A percentile compares a stretch with the other conserved stretches of the same genome.
Evolutionary conservation across 106 monocot species (phyloP).

Genomic region (Apostasia shenzhenica): DNA sequence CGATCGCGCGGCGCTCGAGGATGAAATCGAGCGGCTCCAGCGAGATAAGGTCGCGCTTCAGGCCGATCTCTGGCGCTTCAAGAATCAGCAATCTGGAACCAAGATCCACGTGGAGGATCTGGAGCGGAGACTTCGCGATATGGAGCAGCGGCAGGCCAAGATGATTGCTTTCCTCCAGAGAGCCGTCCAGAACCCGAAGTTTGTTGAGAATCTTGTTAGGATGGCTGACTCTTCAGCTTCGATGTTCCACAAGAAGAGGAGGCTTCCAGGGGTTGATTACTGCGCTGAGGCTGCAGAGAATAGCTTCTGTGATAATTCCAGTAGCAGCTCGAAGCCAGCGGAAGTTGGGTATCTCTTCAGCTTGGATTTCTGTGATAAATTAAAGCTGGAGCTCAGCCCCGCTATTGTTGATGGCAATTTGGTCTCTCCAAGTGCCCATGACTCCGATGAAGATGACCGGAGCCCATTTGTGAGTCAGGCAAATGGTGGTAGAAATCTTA

Average conservation of each 20-base stretch:
- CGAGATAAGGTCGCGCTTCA: conserved; percentile 48
- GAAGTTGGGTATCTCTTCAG: conserved; percentile 35
- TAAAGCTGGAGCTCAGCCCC: conserved; percentile 60
- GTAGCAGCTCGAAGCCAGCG: conserved; percentile 15
- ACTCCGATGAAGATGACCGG: conserved; percentile 35
- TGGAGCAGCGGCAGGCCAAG: conserved; percentile 82
- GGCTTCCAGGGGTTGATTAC: conserved; percentile 29
- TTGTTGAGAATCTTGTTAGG: conserved; percentile 53
- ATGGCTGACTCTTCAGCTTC: conserved; percentile 28
- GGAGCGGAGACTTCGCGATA: conserved; percentile 40
- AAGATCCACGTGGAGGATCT: conserved; percentile 51
- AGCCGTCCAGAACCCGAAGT: conserved; percentile 43
- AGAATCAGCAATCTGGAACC: conserved; percentile 53
- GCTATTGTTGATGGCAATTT: conserved; percentile 44
- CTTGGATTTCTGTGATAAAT: conserved; percentile 61
- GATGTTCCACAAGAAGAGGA: conserved; percentile 48
- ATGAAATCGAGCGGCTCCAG: conserved; percentile 65
- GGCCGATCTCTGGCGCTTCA: conserved; percentile 34
- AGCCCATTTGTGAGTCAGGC: conserved; percentile 18
- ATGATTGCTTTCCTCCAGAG: conserved; percentile 55
- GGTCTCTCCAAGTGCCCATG: conserved; percentile 30
- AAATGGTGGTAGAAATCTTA: background rate
- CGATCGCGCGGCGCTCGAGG: conserved; percentile 63
- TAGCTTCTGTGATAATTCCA: conserved; percentile 24
- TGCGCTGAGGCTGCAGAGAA: conserved; percentile 18